Base-by-base conservation (phyloP, 2,329 filamentous ascomycete genomes). In the Ascomycota sp. region DNA sequence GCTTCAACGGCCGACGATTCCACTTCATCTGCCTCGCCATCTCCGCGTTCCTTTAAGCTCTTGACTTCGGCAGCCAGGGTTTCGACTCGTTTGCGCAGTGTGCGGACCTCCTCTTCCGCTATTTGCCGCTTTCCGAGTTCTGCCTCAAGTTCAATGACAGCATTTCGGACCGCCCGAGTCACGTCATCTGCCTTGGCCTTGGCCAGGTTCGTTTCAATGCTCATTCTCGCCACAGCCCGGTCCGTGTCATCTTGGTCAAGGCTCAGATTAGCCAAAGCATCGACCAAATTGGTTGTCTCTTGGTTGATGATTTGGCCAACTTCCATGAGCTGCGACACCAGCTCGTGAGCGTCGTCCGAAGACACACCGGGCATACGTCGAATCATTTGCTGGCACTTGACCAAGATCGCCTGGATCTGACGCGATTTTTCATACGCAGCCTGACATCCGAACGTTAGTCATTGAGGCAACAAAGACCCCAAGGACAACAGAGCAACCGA, bases 351-450 rank as follows among this genome's bases (percentile, higher is more conserved):
- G 17, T 55, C 48, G 17, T 39, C 38, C 23, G 45, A 38, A 0
- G 51, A 47, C 24, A 56, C 45, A 8, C 51, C 52, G 6, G 52
- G 50, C 47, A 55, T 53, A 25, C 51, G 47, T 4, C 51, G 49
- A n/a, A 56, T 43, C 3, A 46, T 47, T 4, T 49, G 51, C 33
- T 55, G 52, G 3, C 53, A 42, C 34, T 49, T 51, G 37, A 48
- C 45, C 10, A 56, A 43, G 4, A 51, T 45, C 28, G 51, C 43
- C 29, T 56, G 52, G 25, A 45, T 43, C 6, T 38, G 33, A 7
- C 51, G 47, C 4, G 44, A 45, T 31, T 50, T 46, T 20, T 41
- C 42, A 32, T 51, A 52, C 2, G 52, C 50, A 8, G 47, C 43
- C 52, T 56, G 8, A 10, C 13, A 10, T 13, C 17, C 7, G 8